A percentile compares a stretch with the other conserved stretches of the same genome.
Evolutionary conservation across 495 filamentous ascomycete genomes (phyloP).

Genomic region (Tuber indicum): DNA sequence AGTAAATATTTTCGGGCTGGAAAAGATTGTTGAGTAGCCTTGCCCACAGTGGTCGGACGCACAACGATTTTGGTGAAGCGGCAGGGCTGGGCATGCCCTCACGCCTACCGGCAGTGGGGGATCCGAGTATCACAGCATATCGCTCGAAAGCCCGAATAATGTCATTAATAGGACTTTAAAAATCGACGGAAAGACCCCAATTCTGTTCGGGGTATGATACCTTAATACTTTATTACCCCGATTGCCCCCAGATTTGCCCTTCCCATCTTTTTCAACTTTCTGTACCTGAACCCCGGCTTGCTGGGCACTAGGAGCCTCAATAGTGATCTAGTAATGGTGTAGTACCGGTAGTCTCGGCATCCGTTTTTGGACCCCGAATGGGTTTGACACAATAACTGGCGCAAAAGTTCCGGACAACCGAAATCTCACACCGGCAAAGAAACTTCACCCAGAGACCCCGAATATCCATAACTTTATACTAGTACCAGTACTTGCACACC

Average conservation of each 20-base stretch:
- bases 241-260: background rate
- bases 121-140: slow-evolving; percentile 5
- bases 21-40: slow-evolving; percentile 2
- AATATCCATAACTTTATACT: background rate
- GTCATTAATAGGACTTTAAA: background rate
- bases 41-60: background rate
- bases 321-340: background rate
- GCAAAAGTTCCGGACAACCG: background rate
- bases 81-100: background rate
- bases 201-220: background rate
- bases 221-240: background rate
- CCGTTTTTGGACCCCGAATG: background rate
- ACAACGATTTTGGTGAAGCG: slow-evolving; percentile 5
- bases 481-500: background rate
- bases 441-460: background rate
- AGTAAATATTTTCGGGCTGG: slow-evolving; percentile 2
- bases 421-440: background rate
- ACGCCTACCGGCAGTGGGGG: background rate
- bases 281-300: background rate
- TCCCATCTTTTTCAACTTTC: background rate
- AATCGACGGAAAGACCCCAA: background rate
- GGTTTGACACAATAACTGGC: background rate
- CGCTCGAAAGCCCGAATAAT: background rate
- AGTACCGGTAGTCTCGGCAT: background rate
- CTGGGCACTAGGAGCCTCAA: background rate